Base-by-base conservation (phyloP, 176 grass and related monocot genomes). In the Calamus simplicifolius region DNA sequence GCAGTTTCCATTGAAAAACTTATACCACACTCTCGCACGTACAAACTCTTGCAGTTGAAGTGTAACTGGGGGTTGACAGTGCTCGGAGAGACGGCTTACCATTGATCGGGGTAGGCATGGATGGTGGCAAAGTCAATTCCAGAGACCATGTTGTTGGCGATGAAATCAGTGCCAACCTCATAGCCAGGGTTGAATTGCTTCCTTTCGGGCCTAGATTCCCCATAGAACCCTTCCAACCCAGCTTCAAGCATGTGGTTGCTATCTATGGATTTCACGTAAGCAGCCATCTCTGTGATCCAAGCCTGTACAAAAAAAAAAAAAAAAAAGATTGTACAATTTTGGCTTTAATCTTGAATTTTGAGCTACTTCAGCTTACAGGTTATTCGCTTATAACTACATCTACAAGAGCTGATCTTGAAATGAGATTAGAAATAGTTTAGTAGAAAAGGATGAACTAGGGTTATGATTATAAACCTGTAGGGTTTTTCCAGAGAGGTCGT, bases 171-270 rank as follows among this genome's bases (percentile, higher is more conserved):
- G 73, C 91, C 91, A 17, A 89, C 71, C 21, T 76, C 19, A 67
- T 75, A 86, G 0, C 74, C 70, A 0, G 86, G 86, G 63, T 90
- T 95, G 61, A 81, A 69, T 56, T 63, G 64, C 64, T 60, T 80
- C 29, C 52, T 56, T 13, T 89, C 72, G 0, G 88, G 78, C 52
- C 54, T 38, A 5, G 81, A 78, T 28, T 81, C 77, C 16, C 90
- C 80, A 25, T 95, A 90, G 74, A 90, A 95, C 0, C 91, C 91
- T 62, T 95, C 91, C 4, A 90, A 64, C 5, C 86, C 91, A 58
- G 81, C 73, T 63, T 86, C 85, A 35, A 95, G 54, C 80, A 90
- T 79, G 74, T 95, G 86, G 25, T 90, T 90, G 19, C 56, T 29
- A 19, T 95, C 91, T 62, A 90, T 59, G 63, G 83, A 90, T 65